These are phyloP conservation scores for Aristolochia californica DNA, from an alignment of 164 flowering plant species.

Conservation along the genomic window DNA sequence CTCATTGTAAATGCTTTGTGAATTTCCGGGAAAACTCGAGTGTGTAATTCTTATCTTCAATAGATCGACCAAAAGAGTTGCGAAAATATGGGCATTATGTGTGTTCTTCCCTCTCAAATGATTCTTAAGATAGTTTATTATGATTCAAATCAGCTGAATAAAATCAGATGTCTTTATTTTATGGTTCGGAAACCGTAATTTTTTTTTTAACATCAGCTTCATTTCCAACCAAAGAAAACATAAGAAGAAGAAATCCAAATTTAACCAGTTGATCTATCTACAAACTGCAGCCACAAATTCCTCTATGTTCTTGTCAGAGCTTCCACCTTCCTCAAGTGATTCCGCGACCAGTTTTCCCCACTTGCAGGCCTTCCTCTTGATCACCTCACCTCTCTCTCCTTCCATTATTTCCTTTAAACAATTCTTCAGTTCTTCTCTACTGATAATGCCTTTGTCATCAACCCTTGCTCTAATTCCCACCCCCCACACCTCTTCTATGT, in stretches of 20 bases:
- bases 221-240: neutral
- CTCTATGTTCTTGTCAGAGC: neutral
- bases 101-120: too few relatives aligned
- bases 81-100: too few relatives aligned
- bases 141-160: too few relatives aligned
- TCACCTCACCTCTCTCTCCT: slow-evolving; percentile 23
- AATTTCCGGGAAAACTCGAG: too few relatives aligned
- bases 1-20: too few relatives aligned
- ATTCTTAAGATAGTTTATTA: too few relatives aligned
- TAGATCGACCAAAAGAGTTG: too few relatives aligned
- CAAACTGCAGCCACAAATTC: neutral
- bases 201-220: too few relatives aligned
- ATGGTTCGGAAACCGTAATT: too few relatives aligned
- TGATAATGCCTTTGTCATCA: slow-evolving; percentile 16
- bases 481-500: slow-evolving; percentile 36
- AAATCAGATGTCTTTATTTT: too few relatives aligned
- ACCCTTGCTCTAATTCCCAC: slow-evolving; percentile 20
- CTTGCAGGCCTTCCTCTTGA: slow-evolving; percentile 21
- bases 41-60: too few relatives aligned
- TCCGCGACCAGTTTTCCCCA: slow-evolving; percentile 38
- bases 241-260: too few relatives aligned
- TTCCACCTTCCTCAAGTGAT: slow-evolving; percentile 28
- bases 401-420: slow-evolving; percentile 36
- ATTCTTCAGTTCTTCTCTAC: slow-evolving; percentile 21
- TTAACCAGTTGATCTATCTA: neutral